Percentiles rank a stretch among this genome's conserved stretches.
Conservation (phyloP, 768 basidiomycete species). For the Termitomyces sp. region DNA sequence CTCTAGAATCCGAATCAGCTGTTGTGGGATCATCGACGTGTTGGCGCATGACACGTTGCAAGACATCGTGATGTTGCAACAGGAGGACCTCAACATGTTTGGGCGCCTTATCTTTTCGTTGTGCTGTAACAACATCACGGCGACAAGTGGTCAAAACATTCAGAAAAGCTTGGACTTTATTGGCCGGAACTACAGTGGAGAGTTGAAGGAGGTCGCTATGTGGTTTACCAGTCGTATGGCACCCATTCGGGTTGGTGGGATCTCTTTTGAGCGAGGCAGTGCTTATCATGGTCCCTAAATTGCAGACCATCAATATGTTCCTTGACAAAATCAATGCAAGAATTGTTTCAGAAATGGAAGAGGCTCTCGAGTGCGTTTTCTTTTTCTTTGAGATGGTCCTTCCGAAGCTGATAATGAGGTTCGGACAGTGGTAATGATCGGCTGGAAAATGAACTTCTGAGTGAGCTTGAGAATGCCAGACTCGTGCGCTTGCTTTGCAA, state of each 20-base stretch:
- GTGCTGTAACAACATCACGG: slow-evolving; percentile 61
- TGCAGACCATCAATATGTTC: slow-evolving; percentile 72
- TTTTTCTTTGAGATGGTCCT: background rate
- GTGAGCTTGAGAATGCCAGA: slow-evolving; percentile 91
- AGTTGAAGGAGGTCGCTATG: slow-evolving; percentile 75
- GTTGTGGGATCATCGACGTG: slow-evolving; percentile 85
- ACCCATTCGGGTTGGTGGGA: slow-evolving; percentile 48
- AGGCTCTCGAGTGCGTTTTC: slow-evolving; percentile 61
- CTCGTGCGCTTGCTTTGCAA: slow-evolving; percentile 87
- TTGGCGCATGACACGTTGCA: slow-evolving; percentile 68
- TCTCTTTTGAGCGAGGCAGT: background rate
- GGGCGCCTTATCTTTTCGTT: slow-evolving; percentile 80
- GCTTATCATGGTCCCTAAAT: background rate
- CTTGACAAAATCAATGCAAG: slow-evolving; percentile 74
- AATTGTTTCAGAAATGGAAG: slow-evolving; percentile 77
- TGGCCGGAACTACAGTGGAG: slow-evolving; percentile 65
- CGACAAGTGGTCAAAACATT: slow-evolving; percentile 55
- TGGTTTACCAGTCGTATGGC: slow-evolving; percentile 72
- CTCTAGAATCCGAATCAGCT: slow-evolving; percentile 72
- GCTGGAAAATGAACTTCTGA: slow-evolving; percentile 76
- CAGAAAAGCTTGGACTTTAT: slow-evolving; percentile 74
- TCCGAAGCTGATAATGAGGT: background rate
- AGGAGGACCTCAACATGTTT: slow-evolving; percentile 86
- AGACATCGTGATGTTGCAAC: slow-evolving; percentile 57
- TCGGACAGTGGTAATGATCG: slow-evolving; percentile 64